Conservation (phyloP, 495 filamentous ascomycete genomes). For the Penicillium malachiteum region DNA sequence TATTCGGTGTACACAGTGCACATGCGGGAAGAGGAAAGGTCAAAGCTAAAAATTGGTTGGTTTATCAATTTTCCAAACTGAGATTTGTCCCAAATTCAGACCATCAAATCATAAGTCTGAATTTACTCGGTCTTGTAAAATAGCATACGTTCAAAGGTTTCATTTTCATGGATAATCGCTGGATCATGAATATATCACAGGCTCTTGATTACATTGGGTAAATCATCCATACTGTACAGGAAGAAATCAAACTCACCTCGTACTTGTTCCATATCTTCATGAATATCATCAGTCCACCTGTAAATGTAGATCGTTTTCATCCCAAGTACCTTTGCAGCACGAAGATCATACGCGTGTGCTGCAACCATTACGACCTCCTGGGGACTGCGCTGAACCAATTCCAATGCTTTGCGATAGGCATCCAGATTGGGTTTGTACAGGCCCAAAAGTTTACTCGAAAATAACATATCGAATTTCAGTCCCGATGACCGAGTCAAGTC, state of each 20-base stretch:
- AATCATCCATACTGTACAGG: constrained; percentile 41
- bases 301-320: constrained; percentile 53
- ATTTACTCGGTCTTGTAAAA: no score
- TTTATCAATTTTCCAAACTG: no score
- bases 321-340: constrained; percentile 44
- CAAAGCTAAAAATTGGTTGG: no score
- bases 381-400: constrained; percentile 40
- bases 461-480: constrained; percentile 50
- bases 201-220: constrained; percentile 17
- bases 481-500: constrained; percentile 49
- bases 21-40: no score
- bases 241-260: constrained; percentile 47
- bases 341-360: constrained; percentile 54
- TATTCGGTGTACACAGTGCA: no score
- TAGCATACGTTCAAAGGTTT: no score
- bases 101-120: no score
- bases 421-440: constrained; percentile 47
- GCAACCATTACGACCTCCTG: constrained; percentile 54
- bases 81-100: no score
- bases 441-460: constrained; percentile 52
- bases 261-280: constrained; percentile 48
- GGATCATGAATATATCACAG: neutral
- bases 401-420: constrained; percentile 44
- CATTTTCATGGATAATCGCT: no score
- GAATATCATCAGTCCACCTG: constrained; percentile 54